These are phyloP conservation scores for Thraustochytrium sp. DNA, from an alignment of 352 stramenopile species.

Conservation along the genomic window DNA sequence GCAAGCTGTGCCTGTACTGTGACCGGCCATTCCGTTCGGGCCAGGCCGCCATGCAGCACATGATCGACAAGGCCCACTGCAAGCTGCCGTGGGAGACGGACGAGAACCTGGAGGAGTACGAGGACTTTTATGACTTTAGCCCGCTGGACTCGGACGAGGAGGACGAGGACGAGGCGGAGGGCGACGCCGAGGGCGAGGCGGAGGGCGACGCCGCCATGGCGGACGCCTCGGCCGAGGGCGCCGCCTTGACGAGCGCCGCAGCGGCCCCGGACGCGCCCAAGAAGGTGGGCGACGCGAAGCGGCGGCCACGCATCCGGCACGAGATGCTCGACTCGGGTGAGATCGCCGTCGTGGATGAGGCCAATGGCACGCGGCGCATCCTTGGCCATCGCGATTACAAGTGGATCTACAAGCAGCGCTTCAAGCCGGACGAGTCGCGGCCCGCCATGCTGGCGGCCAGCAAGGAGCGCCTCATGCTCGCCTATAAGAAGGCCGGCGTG, in stretches of 20 bases:
- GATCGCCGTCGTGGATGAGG: conserved; percentile 6
- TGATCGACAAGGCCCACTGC: conserved; percentile 77
- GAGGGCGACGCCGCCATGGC: background rate
- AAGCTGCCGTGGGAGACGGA: conserved; percentile 66
- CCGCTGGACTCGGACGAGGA: background rate
- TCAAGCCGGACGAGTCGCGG: conserved; percentile 14
- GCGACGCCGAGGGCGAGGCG: background rate
- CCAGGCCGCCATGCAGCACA: conserved; percentile 87
- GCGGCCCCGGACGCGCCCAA: background rate
- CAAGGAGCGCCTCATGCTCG: conserved; percentile 38
- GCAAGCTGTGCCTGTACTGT: conserved; percentile 87
- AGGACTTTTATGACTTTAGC: conserved; percentile 28
- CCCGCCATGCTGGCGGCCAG: background rate
- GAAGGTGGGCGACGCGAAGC: background rate
- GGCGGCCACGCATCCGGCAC: background rate
- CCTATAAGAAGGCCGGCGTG: conserved; percentile 18
- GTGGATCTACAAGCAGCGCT: conserved; percentile 24
- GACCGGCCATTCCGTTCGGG: conserved; percentile 66
- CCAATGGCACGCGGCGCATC: background rate
- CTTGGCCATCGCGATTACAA: conserved; percentile 23
- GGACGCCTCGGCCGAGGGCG: background rate
- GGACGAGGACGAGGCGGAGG: background rate
- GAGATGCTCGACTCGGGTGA: conserved; percentile 27
- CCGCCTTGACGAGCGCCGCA: background rate
- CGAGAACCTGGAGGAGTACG: conserved; percentile 45